Conservation (phyloP, 2,329 filamentous ascomycete species). For the Fusarium coicis region DNA sequence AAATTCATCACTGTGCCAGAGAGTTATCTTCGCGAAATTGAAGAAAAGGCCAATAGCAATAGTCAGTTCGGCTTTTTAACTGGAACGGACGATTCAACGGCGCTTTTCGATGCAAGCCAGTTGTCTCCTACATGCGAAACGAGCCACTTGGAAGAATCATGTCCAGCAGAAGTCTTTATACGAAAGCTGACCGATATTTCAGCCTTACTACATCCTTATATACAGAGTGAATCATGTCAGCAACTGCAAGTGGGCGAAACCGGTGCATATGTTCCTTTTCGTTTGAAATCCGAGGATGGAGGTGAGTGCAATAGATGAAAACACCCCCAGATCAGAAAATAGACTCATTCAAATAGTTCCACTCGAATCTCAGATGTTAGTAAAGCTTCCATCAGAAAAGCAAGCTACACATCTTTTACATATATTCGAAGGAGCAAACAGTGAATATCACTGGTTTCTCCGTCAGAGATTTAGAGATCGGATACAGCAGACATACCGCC, state of each 20-base stretch:
- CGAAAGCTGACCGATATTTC: background rate
- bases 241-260: background rate
- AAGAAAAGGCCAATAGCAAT: background rate
- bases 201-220: background rate
- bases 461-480: background rate
- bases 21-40: background rate
- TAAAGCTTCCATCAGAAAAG: background rate
- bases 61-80: background rate
- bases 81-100: accelerated
- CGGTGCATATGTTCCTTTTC: background rate
- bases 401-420: background rate
- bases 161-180: background rate
- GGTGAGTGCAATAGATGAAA: background rate
- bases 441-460: constrained; percentile 1
- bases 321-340: background rate
- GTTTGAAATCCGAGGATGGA: background rate
- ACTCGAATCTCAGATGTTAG: background rate
- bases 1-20: background rate
- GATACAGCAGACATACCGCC: background rate
- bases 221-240: background rate
- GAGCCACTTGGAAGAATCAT: background rate
- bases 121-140: background rate
- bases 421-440: background rate
- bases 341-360: accelerated
- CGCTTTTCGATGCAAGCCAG: background rate